phyloP scores from a whole-genome alignment of 2,329 filamentous ascomycete genomes.

The Xylaria digitata region DNA sequence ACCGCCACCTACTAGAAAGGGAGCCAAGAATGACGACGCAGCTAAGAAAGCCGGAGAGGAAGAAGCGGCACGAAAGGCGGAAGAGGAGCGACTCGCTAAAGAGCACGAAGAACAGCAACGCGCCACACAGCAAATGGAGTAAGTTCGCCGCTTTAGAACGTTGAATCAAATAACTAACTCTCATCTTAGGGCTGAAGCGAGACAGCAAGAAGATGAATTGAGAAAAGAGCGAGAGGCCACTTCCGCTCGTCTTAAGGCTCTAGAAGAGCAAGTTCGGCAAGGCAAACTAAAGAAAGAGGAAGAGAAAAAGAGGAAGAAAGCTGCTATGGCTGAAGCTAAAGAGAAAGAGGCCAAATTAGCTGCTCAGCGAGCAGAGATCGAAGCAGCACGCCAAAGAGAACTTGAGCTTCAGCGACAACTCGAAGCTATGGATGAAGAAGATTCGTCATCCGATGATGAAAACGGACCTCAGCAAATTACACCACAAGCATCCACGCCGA shows the following conservation, averaged over 20 bases:
- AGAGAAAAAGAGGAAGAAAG: conserved; percentile 92
- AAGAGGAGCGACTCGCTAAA: conserved; percentile 73
- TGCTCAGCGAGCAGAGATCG: conserved; percentile 88
- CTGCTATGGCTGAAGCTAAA: conserved; percentile 84
- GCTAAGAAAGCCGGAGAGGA: conserved; percentile 59
- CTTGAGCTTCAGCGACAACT: conserved; percentile 89
- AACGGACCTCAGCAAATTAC: conserved; percentile 79
- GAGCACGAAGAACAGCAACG: conserved; percentile 82
- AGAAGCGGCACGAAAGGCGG: conserved; percentile 68
- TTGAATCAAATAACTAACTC: conserved; percentile 35
- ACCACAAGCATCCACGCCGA: conserved; percentile 69
- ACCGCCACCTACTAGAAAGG: conserved; percentile 82
- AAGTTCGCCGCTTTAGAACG: conserved; percentile 59
- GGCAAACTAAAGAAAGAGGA: conserved; percentile 97
- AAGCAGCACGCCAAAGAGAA: conserved; percentile 89
- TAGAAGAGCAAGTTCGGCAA: conserved; percentile 93
- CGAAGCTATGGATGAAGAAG: conserved; percentile 77
- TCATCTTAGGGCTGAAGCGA: conserved; percentile 73
- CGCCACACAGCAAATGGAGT: conserved; percentile 84
- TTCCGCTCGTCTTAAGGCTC: conserved; percentile 82
- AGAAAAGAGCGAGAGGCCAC: conserved; percentile 83
- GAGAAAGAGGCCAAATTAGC: conserved; percentile 88
- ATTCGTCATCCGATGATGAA: conserved; percentile 83
- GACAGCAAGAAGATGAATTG: conserved; percentile 82
- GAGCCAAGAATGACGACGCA: conserved; percentile 65